Evolutionary conservation across 2,329 filamentous ascomycete species (phyloP), one percentile per base, ranked within the genome.

Genomic region (Diaporthe amygdali): DNA sequence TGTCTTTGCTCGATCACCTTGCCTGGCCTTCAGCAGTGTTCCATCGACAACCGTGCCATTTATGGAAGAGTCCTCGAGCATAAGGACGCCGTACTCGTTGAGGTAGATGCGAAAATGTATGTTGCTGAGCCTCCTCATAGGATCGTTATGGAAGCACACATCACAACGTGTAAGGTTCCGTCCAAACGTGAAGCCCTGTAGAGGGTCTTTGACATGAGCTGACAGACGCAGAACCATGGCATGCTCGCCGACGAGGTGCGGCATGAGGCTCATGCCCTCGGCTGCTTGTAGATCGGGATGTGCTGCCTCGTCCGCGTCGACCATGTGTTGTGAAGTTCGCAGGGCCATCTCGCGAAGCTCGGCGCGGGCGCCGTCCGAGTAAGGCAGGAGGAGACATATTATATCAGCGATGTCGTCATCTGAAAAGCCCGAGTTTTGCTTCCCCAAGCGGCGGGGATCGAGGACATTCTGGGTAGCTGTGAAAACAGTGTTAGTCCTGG

Each of bases 101-200:
- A 97, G 87, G 78, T 93, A 97, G 73, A 99, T 97, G 67, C 94
- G 92, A 80, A 98, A 99, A 80, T 99, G 96, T n/a, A 93, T 88
- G 79, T 98, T 98, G 84, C 96, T 98, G 72, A 99, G 88, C 52
- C 93, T 89, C 79, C 90, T 92, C 66, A 89, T 84, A 0, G 89
- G 88, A 75, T 96, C 92, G 74, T 91, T 86, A 44, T 84, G 81
- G 59, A 94, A 90, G 76, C 88, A 88, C 56, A 95, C 82, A 71
- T 99, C 96, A 81, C 94, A 96, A 41, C 89, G 87, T 55, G 80
- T 76, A 0, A 82, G 76, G 77, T 96, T 96, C 69, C 96, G 91
- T 37, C 96, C 96, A 81, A 99, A 98, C 52, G 90, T 88, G 81
- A 97, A 98, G 46, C 96, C 96, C 66, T 89, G 83, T 3, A 84